Conservation (phyloP, 2,329 filamentous ascomycete genomes). For the Lomentospora prolificans region DNA sequence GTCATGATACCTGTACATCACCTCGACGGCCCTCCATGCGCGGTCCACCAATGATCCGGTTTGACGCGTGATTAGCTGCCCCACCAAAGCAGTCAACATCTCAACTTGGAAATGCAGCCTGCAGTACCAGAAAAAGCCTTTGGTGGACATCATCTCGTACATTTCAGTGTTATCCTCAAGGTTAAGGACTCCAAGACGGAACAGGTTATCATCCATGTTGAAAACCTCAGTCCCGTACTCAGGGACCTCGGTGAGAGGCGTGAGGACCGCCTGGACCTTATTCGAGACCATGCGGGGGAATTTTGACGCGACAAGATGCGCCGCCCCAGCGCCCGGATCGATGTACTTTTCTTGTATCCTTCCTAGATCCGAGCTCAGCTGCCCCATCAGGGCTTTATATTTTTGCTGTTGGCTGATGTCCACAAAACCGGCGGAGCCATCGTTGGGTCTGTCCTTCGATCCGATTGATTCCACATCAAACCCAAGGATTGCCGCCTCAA, state of each 20-base stretch:
- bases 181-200: constrained; percentile 41
- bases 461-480: constrained; percentile 25
- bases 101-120: constrained; percentile 46
- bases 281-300: constrained; percentile 36
- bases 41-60: constrained; percentile 41
- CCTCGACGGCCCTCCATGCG: constrained; percentile 39
- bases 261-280: constrained; percentile 39
- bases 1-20: constrained; percentile 36
- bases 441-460: constrained; percentile 15
- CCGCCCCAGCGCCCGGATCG: constrained; percentile 40
- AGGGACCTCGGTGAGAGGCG: constrained; percentile 34
- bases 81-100: constrained; percentile 44
- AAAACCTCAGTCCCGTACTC: constrained; percentile 41
- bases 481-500: constrained; percentile 40
- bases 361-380: constrained; percentile 31
- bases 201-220: constrained; percentile 41
- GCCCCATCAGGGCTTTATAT: constrained; percentile 23
- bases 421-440: neutral
- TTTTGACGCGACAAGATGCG: constrained; percentile 40
- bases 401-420: constrained; percentile 12
- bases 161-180: constrained; percentile 36
- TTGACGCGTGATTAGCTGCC: constrained; percentile 40
- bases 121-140: constrained; percentile 46
- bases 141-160: constrained; percentile 30
- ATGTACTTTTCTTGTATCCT: constrained; percentile 39